Base-by-base conservation (phyloP, 2,329 filamentous ascomycete genomes). In the Xylaria sp. region DNA sequence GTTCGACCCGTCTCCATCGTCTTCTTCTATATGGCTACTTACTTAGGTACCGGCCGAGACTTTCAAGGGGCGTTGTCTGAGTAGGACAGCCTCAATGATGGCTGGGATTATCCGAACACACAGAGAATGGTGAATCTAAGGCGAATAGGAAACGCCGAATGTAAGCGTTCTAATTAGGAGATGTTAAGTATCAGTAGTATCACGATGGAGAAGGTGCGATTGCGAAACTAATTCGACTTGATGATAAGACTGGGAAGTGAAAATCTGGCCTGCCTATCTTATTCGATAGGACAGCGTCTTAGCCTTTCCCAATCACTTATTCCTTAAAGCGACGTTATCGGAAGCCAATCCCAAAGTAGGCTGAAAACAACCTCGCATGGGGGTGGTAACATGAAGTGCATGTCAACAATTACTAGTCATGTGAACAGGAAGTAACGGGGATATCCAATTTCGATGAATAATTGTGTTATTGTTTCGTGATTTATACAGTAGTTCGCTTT, bases 401-500 rank as follows among this genome's bases (percentile, higher is more conserved):
- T 5, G 59, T 20, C 25, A 50, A 44, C 2, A 31, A 44, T 52
- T 7, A 50, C 13, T 39, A n/a, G n/a, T 31, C 12, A 34, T 39
- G 20, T 34, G 37, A 18, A 39, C 15, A 46, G n/a, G 5, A n/a
- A 34, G 63, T 1, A n/a, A 31, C 7, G 7, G 37, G 28, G 34
- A 66, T 6, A 37, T 8, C n/a, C 12, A 13, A 25, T 44, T 55
- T 5, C 18, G 48, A 64, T 65, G 39, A 65, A 56, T 37, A 20
- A 41, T 31, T 51, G 9, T 50, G 15, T 61, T 44, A 55, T 63
- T 66, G 10, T 64, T 67, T 58, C 41, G 18, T 67, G 10, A 60
- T 55, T 60, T 65, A 50, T 65, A 71, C 66, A 65, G n/a, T 58
- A 46, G 39, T 44, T 64, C 61, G 55, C 58, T 65, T 60, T 46